phyloP scores from a whole-genome alignment of 345 rosid species.

The Diplotaxis tenuifolia region DNA sequence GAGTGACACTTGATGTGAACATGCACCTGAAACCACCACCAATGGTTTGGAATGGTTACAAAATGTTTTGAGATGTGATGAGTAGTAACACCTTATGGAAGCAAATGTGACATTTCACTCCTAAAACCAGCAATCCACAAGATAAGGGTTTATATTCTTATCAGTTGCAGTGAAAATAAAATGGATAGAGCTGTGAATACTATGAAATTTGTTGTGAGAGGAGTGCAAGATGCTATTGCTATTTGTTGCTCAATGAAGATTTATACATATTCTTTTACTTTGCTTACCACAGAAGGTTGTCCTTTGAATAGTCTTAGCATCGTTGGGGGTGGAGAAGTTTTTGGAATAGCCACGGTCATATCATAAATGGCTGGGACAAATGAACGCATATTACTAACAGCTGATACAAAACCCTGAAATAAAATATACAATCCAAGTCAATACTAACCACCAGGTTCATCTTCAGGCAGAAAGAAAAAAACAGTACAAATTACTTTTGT shows the following conservation, averaged over 20 bases:
- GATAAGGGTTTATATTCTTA: neutral
- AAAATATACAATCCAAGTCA: conserved; percentile 14
- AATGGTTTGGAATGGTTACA: neutral
- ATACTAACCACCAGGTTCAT: neutral
- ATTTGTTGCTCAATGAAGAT: conserved; percentile 5
- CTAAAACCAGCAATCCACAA: neutral
- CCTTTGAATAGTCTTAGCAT: conserved; percentile 79
- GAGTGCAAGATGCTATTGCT: conserved; percentile 7
- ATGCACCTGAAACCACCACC: conserved; percentile 59
- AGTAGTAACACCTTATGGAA: conserved; percentile 1
- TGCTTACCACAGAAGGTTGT: conserved; percentile 84
- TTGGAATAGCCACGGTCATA: conserved; percentile 76
- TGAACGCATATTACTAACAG: conserved; percentile 85
- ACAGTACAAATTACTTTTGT: conserved; percentile 62
- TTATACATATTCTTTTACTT: neutral
- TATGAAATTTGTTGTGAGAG: neutral
- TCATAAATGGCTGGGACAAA: conserved; percentile 97
- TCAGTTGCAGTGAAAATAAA: conserved; percentile 8
- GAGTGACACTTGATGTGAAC: conserved; percentile 71
- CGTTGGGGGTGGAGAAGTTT: conserved; percentile 74
- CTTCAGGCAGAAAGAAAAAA: neutral
- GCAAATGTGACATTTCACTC: neutral
- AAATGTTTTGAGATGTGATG: conserved; percentile 5
- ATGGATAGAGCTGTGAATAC: neutral
- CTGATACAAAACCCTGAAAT: conserved; percentile 92